Conservation (phyloP, 495 filamentous ascomycete genomes). For the Penicillium cataractarum region DNA sequence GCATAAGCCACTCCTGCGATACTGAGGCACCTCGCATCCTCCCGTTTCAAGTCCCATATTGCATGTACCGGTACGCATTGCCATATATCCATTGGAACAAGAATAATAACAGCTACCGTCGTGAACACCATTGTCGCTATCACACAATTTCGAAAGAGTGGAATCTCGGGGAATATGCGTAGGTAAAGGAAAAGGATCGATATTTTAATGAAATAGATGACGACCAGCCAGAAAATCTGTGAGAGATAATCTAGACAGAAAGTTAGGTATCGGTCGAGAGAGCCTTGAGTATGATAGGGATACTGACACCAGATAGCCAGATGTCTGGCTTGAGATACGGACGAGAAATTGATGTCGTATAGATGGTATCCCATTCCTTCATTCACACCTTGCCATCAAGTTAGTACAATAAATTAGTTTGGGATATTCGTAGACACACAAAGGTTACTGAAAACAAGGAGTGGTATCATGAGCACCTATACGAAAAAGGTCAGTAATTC, state of each 20-base stretch:
- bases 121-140: constrained; percentile 12
- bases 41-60: constrained; percentile 13
- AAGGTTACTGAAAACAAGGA: constrained; percentile 11
- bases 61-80: constrained; percentile 19
- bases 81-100: constrained; percentile 18
- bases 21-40: constrained; percentile 13
- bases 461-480: constrained; percentile 10
- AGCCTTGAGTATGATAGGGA: neutral
- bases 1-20: constrained; percentile 19
- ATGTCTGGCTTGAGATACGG: constrained; percentile 3
- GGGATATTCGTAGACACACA: constrained; percentile 2
- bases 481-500: neutral
- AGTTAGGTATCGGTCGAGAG: neutral
- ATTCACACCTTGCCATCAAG: neutral
- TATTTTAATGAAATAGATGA: constrained; percentile 24
- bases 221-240: constrained; percentile 16
- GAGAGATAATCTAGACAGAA: constrained; percentile 10
- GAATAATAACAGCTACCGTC: constrained; percentile 7
- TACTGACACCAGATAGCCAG: constrained; percentile 19
- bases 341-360: constrained; percentile 17
- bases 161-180: constrained; percentile 21
- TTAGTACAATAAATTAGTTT: neutral
- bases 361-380: constrained; percentile 22
- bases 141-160: constrained; percentile 1
- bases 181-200: constrained; percentile 26